A percentile compares a stretch with the other conserved stretches of the same genome.
phyloP scores from a whole-genome alignment of 805 yeast genomes.

The Spathaspora arborariae region DNA sequence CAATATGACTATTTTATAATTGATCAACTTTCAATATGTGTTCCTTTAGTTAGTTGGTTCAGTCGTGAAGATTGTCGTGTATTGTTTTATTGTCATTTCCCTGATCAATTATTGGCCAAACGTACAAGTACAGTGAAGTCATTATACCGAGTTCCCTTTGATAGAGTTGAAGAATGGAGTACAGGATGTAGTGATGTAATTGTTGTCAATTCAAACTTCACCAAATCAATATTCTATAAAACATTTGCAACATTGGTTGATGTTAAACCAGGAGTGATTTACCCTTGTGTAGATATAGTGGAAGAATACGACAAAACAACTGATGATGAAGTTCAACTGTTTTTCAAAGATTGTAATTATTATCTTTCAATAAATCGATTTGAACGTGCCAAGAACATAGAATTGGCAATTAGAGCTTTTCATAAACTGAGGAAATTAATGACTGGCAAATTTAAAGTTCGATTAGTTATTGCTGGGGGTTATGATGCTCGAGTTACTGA shows the following conservation, averaged over 20 bases:
- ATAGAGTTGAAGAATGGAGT: slow-evolving; percentile 75
- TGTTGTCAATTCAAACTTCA: slow-evolving; percentile 86
- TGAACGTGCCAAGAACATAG: slow-evolving; percentile 81
- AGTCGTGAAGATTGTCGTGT: slow-evolving; percentile 43
- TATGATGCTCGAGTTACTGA: slow-evolving; percentile 74
- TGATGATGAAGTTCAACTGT: slow-evolving; percentile 27
- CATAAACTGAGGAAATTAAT: slow-evolving; percentile 35
- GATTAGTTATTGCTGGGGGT: slow-evolving; percentile 84
- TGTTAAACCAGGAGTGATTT: slow-evolving; percentile 53
- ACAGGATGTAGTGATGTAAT: slow-evolving; percentile 72
- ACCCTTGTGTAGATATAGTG: slow-evolving; percentile 70
- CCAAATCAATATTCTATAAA: slow-evolving; percentile 60
- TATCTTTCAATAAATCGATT: slow-evolving; percentile 83
- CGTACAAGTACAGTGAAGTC: slow-evolving; percentile 39
- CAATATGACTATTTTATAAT: slow-evolving; percentile 71
- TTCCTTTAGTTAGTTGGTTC: slow-evolving; percentile 62
- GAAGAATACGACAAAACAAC: slow-evolving; percentile 18
- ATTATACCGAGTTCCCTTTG: slow-evolving; percentile 79
- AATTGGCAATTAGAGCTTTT: slow-evolving; percentile 70
- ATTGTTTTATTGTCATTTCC: slow-evolving; percentile 93
- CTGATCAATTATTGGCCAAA: slow-evolving; percentile 75
- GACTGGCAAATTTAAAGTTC: slow-evolving; percentile 29
- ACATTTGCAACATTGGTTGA: slow-evolving; percentile 49
- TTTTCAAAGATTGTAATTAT: slow-evolving; percentile 35
- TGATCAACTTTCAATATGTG: slow-evolving; percentile 83